phyloP scores from a whole-genome alignment of 495 filamentous ascomycete species.

The Eremomyces bilateralis region DNA sequence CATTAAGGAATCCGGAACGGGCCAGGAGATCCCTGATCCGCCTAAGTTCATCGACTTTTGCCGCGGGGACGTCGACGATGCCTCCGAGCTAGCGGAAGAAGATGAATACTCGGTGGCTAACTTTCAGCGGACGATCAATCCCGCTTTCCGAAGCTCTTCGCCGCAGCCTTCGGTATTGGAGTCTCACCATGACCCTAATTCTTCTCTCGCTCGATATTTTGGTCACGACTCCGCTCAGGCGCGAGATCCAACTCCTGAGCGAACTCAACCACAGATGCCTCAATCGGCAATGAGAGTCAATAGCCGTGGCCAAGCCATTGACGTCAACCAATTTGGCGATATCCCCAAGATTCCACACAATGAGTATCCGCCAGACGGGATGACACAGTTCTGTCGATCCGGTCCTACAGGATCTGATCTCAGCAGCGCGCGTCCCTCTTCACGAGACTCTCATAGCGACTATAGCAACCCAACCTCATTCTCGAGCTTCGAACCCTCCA shows the following conservation, averaged over 20 bases:
- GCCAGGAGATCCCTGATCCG: slow-evolving; percentile 90
- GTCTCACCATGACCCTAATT: slow-evolving; percentile 68
- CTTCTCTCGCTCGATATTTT: slow-evolving; percentile 40
- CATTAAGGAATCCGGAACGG: slow-evolving; percentile 76
- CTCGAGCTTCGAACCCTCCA: slow-evolving; percentile 43
- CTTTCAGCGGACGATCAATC: slow-evolving; percentile 87
- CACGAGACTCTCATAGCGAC: slow-evolving; percentile 80
- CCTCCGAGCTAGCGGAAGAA: slow-evolving; percentile 63
- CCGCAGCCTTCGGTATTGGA: slow-evolving; percentile 72
- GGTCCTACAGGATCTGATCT: slow-evolving; percentile 49
- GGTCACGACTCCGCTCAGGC: slow-evolving; percentile 25
- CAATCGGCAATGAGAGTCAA: slow-evolving; percentile 19
- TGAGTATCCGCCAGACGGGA: slow-evolving; percentile 85
- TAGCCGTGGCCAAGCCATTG: no score
- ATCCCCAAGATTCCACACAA: slow-evolving; percentile 65
- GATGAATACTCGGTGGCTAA: slow-evolving; percentile 83
- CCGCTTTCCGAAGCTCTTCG: slow-evolving; percentile 81
- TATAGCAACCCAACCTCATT: slow-evolving; percentile 77
- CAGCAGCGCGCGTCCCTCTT: slow-evolving; percentile 62
- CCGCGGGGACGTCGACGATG: slow-evolving; percentile 59
- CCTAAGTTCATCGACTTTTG: slow-evolving; percentile 98
- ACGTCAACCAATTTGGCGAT: slow-evolving; percentile 42
- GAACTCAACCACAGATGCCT: slow-evolving; percentile 6
- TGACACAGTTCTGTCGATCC: slow-evolving; percentile 94
- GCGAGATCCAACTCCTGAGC: no score